Base-by-base conservation (phyloP, 805 yeast species). In the Pichia paraexigua region DNA sequence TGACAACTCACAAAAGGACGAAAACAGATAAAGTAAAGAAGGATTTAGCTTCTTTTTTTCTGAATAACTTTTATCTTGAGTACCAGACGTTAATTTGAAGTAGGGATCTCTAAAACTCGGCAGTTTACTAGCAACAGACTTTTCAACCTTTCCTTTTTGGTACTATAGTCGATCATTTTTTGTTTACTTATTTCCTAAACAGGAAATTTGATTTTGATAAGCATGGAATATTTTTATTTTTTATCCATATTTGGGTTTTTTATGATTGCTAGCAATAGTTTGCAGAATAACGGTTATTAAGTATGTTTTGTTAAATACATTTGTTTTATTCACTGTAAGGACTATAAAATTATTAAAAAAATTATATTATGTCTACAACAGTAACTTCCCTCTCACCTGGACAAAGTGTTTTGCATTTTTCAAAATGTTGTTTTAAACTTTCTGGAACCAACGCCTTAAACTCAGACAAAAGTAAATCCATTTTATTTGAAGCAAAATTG, bases 351-450 rank as follows among this genome's bases (percentile, higher is more conserved):
- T 13, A 30, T 30, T 30, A 7, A 7, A 30, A 15, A 30, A 15
- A 12, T 12, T 30, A 30, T 12, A 30, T 30, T 3, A 30, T 13
- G n/a, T 30, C 35, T 13, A 30, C n/a, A 5, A 30, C 12, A 2
- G 40, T 12, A 24, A 25, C 41, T 3, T 41, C n/a, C 12, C 10
- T 47, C 17, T 46, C 41, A 1, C 45, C 47, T 1, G 53, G 50
- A 39, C 28, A 43, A 11, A 47, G 3, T 9, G 51, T 51, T 25
- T 47, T 51, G 22, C 51, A 47, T 18, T n/a, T 47, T 27, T 47
- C 44, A 20, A 47, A 47, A 40, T 22, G 44, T 10, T 44, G 51
- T 15, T 37, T 51, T 5, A n/a, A 7, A 21, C 17, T 15, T 15
- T 48, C 46, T 1, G 51, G 51, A 5, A 48, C 22, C 2, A 41